Conservation (phyloP, 2,329 filamentous ascomycete genomes). For the Calycina herbarum region DNA sequence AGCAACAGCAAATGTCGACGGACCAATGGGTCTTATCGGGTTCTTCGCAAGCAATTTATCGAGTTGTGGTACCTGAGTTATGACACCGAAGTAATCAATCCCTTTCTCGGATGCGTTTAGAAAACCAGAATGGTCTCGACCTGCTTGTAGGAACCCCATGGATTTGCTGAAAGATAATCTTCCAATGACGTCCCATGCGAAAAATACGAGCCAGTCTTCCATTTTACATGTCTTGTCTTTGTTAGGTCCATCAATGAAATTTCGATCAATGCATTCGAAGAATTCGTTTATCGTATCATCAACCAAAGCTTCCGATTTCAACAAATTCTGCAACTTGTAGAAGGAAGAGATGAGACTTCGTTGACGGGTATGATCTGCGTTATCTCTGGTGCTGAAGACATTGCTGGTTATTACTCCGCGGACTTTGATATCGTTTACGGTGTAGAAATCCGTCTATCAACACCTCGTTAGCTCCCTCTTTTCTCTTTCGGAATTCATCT, state of each 20-base stretch:
- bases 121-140: constrained; percentile 38
- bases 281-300: constrained; percentile 38
- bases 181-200: constrained; percentile 44
- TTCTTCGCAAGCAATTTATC: constrained; percentile 29
- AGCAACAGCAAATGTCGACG: constrained; percentile 17
- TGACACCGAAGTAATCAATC: constrained; percentile 20
- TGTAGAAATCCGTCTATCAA: no score
- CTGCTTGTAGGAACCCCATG: constrained; percentile 42
- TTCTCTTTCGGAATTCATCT: not conserved
- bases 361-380: constrained; percentile 37
- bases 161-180: constrained; percentile 42
- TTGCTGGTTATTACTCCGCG: not conserved
- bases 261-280: constrained; percentile 43
- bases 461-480: not conserved
- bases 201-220: constrained; percentile 41
- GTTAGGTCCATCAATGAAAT: not conserved
- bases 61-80: constrained; percentile 29
- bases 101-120: constrained; percentile 33
- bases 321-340: constrained; percentile 37
- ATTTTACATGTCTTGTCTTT: constrained; percentile 38
- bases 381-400: constrained; percentile 8
- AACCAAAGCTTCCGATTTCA: constrained; percentile 32
- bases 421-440: constrained; percentile 22
- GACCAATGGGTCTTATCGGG: constrained; percentile 18
- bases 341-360: constrained; percentile 37